These are phyloP conservation scores for Globisporangium nunn DNA, from an alignment of 352 stramenopile species.

Conservation along the genomic window DNA sequence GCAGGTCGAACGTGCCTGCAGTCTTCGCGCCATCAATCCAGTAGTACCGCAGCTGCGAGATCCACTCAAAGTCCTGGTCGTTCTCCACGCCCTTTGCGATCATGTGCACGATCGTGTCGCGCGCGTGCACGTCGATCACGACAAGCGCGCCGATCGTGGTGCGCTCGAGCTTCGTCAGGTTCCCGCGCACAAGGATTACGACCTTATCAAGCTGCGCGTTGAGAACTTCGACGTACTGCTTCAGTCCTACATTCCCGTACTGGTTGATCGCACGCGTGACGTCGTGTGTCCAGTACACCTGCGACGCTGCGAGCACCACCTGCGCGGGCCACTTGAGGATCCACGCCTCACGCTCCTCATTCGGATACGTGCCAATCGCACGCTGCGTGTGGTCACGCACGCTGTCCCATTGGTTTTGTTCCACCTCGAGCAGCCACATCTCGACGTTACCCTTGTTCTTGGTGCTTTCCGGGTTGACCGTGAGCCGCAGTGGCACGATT, in stretches of 20 bases:
- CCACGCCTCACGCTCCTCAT: constrained; percentile 79
- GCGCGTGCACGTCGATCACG: constrained; percentile 90
- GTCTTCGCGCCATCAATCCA: constrained; percentile 74
- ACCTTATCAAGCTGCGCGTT: constrained; percentile 87
- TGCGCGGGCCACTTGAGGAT: constrained; percentile 93
- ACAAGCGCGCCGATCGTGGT: constrained; percentile 91
- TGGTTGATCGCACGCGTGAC: constrained; percentile 81
- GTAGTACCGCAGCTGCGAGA: constrained; percentile 92
- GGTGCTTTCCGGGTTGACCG: constrained; percentile 86
- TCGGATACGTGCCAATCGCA: constrained; percentile 82
- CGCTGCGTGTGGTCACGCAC: constrained; percentile 88
- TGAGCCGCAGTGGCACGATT: constrained; percentile 69
- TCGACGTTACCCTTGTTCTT: constrained; percentile 95
- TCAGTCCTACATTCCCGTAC: constrained; percentile 62
- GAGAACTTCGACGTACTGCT: constrained; percentile 72
- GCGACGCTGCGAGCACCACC: constrained; percentile 88
- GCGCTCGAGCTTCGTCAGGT: constrained; percentile 87
- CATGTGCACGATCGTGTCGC: constrained; percentile 91
- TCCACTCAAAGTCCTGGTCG: constrained; percentile 91
- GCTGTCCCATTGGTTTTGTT: constrained; percentile 88
- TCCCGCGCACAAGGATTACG: constrained; percentile 88
- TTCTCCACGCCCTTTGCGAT: constrained; percentile 85
- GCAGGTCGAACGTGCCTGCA: constrained; percentile 48
- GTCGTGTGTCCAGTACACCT: constrained; percentile 93
- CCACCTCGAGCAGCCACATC: constrained; percentile 91